A percentile compares a stretch with the other conserved stretches of the same genome.
Conservation (phyloP, 177 flowering plant genomes). For the Telopea speciosissima region DNA sequence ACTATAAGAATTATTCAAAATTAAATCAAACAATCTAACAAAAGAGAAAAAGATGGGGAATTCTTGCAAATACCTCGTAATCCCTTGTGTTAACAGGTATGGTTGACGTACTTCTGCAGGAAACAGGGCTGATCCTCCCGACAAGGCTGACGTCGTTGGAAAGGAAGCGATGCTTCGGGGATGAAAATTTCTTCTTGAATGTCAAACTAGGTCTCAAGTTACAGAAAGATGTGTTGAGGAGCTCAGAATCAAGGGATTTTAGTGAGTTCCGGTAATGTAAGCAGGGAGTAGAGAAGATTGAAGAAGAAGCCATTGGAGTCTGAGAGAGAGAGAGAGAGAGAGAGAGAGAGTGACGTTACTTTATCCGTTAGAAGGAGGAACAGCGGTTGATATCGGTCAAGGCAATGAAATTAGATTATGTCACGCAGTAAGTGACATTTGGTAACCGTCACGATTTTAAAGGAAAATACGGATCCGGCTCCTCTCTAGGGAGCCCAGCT, state of each 20-base stretch:
- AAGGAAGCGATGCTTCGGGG: constrained; percentile 6
- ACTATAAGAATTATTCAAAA: background rate
- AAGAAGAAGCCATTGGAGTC: constrained; percentile 23
- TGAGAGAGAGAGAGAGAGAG: background rate
- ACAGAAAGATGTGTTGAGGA: background rate
- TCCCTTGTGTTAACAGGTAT: constrained; percentile 28
- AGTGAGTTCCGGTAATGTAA: constrained; percentile 23
- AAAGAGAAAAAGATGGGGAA: background rate
- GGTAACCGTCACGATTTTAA: too few species aligned
- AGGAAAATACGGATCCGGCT: too few species aligned
- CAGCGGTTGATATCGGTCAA: too few species aligned
- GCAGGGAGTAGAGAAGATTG: constrained; percentile 11
- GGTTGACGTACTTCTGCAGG: constrained; percentile 34
- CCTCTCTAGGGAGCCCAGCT: too few species aligned
- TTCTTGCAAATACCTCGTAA: constrained; percentile 36
- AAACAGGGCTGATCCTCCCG: constrained; percentile 16
- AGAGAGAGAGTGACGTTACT: background rate
- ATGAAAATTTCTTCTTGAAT: background rate
- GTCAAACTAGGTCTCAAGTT: constrained; percentile 9
- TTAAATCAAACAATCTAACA: background rate
- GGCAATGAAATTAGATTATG: too few species aligned
- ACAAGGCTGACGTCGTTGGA: background rate
- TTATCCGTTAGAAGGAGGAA: background rate
- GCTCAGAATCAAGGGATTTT: constrained; percentile 15
- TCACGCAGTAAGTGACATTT: too few species aligned